Conservation (phyloP, 148 eudicot genomes). For the Heliamphora exappendiculata region DNA sequence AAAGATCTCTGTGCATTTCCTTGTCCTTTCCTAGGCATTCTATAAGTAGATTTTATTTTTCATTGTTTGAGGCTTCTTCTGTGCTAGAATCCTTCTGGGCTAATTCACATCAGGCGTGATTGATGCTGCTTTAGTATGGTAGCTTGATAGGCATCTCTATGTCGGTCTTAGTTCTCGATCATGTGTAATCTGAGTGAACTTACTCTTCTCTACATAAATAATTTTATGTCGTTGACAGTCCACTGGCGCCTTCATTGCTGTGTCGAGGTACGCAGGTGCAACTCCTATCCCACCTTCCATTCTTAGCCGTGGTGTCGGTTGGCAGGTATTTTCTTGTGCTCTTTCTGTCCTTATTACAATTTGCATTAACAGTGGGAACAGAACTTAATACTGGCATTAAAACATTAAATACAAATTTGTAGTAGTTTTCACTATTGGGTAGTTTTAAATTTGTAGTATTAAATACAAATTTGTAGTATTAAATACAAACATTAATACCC, state of each 20-base stretch:
- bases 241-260: constrained; percentile 82
- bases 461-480: not conserved
- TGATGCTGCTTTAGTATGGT: not conserved
- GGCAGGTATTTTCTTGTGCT: constrained; percentile 58
- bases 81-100: not conserved
- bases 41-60: too few relatives aligned
- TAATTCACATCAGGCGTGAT: not conserved
- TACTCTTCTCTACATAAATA: not conserved
- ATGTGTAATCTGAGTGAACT: not conserved
- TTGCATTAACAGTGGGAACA: not conserved
- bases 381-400: not conserved
- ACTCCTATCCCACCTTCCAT: constrained; percentile 87
- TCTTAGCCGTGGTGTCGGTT: constrained; percentile 90
- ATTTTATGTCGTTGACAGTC: constrained; percentile 40
- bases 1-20: not conserved
- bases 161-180: not conserved
- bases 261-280: constrained; percentile 84
- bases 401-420: not conserved
- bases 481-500: not conserved
- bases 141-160: not conserved
- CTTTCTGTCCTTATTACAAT: not conserved
- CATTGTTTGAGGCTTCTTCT: not conserved
- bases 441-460: not conserved
- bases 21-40: not conserved
- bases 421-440: not conserved